Evolutionary conservation across 768 basidiomycete genomes (phyloP).

Genomic region (Epithele typhae): DNA sequence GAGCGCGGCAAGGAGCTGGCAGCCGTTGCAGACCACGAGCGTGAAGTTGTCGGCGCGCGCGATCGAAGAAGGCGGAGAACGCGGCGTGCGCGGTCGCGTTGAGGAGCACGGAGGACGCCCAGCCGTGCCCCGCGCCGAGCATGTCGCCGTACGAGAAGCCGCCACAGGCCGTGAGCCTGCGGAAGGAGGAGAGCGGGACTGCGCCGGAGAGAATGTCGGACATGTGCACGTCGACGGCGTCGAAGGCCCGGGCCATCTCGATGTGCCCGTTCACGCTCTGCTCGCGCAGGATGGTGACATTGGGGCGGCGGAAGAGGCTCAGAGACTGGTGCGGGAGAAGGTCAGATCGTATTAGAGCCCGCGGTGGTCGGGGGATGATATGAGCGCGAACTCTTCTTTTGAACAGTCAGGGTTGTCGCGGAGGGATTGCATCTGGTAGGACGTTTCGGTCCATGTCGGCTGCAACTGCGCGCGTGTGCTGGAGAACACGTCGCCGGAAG

Average conservation of each 20-base stretch:
- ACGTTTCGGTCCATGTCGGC: conserved; percentile 90
- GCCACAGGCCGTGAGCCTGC: conserved; percentile 91
- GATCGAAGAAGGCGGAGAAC: conserved; percentile 84
- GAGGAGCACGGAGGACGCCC: conserved; percentile 94
- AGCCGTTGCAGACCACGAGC: conserved; percentile 96
- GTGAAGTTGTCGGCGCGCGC: conserved; percentile 76
- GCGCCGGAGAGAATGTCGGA: conserved; percentile 83
- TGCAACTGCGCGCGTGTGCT: conserved; percentile 71
- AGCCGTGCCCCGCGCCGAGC: conserved; percentile 94
- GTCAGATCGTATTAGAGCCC: conserved; percentile 80
- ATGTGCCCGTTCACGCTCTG: conserved; percentile 98
- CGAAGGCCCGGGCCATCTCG: conserved; percentile 99
- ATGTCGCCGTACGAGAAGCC: conserved; percentile 99
- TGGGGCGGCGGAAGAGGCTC: conserved; percentile 55
- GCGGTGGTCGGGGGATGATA: conserved; percentile 48
- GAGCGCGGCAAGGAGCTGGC: conserved; percentile 92
- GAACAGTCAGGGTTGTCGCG: conserved; percentile 81
- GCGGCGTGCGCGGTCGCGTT: conserved; percentile 71
- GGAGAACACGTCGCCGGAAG: conserved; percentile 49
- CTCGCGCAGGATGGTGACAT: conserved; percentile 93
- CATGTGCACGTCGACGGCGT: conserved; percentile 97
- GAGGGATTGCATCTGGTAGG: conserved; percentile 83
- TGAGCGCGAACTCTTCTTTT: conserved; percentile 77
- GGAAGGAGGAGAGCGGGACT: conserved; percentile 62
- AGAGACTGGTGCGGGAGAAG: conserved; percentile 37